Evolutionary conservation across 2,329 filamentous ascomycete genomes (phyloP).

Genomic region (Aurifilum marmelostoma): DNA sequence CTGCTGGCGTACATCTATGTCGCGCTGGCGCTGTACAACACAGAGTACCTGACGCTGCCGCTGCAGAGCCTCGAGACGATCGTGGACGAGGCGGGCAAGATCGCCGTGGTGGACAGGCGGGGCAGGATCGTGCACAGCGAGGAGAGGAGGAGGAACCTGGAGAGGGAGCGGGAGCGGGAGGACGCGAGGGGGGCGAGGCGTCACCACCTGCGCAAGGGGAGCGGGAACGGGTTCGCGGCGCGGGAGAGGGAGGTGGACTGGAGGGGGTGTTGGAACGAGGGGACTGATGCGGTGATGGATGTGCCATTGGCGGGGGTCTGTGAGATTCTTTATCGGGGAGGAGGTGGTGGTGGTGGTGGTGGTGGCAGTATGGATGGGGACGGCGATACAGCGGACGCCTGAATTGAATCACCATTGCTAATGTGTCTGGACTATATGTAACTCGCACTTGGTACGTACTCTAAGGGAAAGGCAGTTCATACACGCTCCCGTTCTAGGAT

Average conservation of each 20-base stretch:
- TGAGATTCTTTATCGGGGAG: constrained; percentile 88
- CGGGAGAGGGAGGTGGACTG: constrained; percentile 59
- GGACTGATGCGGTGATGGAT: constrained; percentile 97
- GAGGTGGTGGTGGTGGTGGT: constrained; percentile 24
- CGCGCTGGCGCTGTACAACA: constrained; percentile 88
- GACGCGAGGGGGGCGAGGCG: constrained; percentile 39
- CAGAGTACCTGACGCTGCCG: constrained; percentile 81
- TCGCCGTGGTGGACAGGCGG: constrained; percentile 78
- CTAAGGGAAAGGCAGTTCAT: too few relatives aligned
- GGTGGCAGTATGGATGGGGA: constrained; percentile 35
- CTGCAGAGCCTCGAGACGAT: constrained; percentile 83
- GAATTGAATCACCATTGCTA: background rate
- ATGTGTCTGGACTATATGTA: too few relatives aligned
- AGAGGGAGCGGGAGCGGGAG: constrained; percentile 39
- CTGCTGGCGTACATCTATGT: constrained; percentile 90
- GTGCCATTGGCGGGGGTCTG: constrained; percentile 93
- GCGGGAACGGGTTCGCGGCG: constrained; percentile 11
- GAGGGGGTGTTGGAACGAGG: constrained; percentile 83
- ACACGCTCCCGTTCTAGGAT: too few relatives aligned
- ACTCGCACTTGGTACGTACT: too few relatives aligned
- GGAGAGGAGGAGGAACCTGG: constrained; percentile 43
- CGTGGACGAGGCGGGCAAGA: constrained; percentile 85
- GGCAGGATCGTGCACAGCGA: constrained; percentile 50
- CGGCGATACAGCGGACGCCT: background rate
- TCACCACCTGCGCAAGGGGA: constrained; percentile 39